Conservation (phyloP, 202 grass and related monocot species). For the Bolboschoenoplectus hybrid region DNA sequence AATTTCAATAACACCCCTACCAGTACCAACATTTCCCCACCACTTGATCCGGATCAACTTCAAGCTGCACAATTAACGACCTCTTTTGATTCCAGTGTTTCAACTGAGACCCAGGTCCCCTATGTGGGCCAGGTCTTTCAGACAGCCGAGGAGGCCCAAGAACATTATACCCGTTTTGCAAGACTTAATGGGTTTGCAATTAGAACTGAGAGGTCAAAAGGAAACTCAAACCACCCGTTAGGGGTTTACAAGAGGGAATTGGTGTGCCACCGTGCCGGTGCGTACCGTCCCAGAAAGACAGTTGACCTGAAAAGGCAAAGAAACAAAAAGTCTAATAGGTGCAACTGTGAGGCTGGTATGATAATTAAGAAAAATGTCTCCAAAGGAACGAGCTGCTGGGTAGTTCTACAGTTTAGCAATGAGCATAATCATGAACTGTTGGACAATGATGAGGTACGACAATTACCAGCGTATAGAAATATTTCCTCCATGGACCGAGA, state of each 20-base stretch:
- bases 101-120: slow-evolving; percentile 24
- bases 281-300: slow-evolving; percentile 49
- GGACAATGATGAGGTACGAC: slow-evolving; percentile 52
- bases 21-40: neutral
- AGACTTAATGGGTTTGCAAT: slow-evolving; percentile 53
- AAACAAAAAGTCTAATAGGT: slow-evolving; percentile 60
- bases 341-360: slow-evolving; percentile 59
- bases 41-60: slow-evolving; percentile 8
- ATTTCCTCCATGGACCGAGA: slow-evolving; percentile 51
- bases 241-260: slow-evolving; percentile 60
- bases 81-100: slow-evolving; percentile 16
- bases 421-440: slow-evolving; percentile 56
- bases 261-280: slow-evolving; percentile 56
- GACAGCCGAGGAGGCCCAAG: slow-evolving; percentile 52
- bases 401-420: slow-evolving; percentile 57
- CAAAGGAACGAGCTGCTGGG: slow-evolving; percentile 47
- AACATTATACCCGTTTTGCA: slow-evolving; percentile 58
- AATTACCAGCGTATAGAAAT: slow-evolving; percentile 57
- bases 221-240: slow-evolving; percentile 51
- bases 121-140: slow-evolving; percentile 56
- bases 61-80: slow-evolving; percentile 26
- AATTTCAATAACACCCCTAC: slow-evolving; percentile 5
- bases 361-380: slow-evolving; percentile 60
- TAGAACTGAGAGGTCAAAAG: slow-evolving; percentile 54
- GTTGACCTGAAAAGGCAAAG: slow-evolving; percentile 52